These are phyloP conservation scores for Ramaria sp. DNA, from an alignment of 768 basidiomycete species.

Conservation along the genomic window DNA sequence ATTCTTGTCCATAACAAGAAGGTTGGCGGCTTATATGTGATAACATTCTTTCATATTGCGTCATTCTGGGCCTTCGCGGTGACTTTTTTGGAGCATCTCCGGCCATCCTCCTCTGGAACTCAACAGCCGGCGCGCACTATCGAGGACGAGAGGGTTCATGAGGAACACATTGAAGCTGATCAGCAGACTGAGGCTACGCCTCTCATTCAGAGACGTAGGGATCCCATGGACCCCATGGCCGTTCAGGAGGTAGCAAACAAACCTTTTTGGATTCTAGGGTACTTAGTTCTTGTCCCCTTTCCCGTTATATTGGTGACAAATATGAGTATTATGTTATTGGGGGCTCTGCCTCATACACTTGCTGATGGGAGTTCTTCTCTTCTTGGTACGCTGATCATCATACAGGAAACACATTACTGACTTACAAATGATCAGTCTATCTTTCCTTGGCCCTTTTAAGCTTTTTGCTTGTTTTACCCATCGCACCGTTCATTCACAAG, in stretches of 20 bases:
- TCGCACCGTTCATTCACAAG: constrained; percentile 54
- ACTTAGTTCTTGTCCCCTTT: constrained; percentile 41
- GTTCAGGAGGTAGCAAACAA: neutral
- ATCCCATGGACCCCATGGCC: constrained; percentile 14
- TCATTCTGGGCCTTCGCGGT: constrained; percentile 31
- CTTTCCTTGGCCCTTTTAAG: constrained; percentile 31
- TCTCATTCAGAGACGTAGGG: constrained; percentile 25
- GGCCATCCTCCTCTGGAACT: constrained; percentile 14
- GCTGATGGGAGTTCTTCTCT: constrained; percentile 46
- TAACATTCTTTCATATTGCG: constrained; percentile 43
- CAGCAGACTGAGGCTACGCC: constrained; percentile 51
- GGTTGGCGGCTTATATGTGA: constrained; percentile 45
- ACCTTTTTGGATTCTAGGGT: constrained; percentile 50
- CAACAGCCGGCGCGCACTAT: constrained; percentile 12
- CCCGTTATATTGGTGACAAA: constrained; percentile 45
- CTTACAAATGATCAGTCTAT: constrained; percentile 34
- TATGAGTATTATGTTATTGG: constrained; percentile 34
- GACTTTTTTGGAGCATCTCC: constrained; percentile 26
- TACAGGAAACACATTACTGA: neutral
- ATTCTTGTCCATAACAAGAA: constrained; percentile 28
- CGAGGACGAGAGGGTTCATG: neutral
- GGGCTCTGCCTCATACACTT: constrained; percentile 43
- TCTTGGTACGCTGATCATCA: constrained; percentile 29
- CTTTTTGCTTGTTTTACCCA: constrained; percentile 42
- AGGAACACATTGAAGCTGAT: constrained; percentile 14